Evolutionary conservation across 2,329 filamentous ascomycete species (phyloP).

Genomic region (Ilyonectria robusta): DNA sequence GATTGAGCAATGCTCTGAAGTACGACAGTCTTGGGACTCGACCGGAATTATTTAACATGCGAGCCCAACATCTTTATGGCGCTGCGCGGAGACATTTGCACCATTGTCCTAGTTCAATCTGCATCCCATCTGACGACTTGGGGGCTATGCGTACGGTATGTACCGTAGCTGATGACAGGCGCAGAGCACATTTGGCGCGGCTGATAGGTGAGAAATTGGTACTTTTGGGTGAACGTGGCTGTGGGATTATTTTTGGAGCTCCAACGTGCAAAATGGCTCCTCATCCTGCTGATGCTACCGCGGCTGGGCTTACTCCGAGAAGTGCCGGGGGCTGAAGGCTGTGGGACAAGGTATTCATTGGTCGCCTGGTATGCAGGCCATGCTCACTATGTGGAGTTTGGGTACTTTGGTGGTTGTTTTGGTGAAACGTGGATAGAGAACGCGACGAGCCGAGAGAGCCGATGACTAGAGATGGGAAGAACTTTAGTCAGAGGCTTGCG

Average conservation of each 20-base stretch:
- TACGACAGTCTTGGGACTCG: background rate
- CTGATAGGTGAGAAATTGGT: background rate
- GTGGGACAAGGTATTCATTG: too few species aligned
- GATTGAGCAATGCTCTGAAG: background rate
- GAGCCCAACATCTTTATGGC: background rate
- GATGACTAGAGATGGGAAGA: too few species aligned
- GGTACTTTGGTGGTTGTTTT: too few species aligned
- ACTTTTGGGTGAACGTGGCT: background rate
- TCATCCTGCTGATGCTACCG: background rate
- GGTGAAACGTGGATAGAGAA: too few species aligned
- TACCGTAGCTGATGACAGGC: background rate
- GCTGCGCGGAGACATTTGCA: background rate
- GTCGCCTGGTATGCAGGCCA: too few species aligned
- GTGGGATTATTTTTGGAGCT: background rate
- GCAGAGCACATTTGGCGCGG: background rate
- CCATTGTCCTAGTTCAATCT: background rate
- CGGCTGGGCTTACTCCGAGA: background rate
- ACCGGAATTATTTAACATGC: background rate
- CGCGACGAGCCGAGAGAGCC: too few species aligned
- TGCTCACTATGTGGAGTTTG: too few species aligned
- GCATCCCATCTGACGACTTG: background rate
- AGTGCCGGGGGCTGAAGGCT: too few species aligned
- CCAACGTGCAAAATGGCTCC: background rate
- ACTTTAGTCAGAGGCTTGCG: too few species aligned
- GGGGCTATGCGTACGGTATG: background rate